A percentile compares a stretch with the other conserved stretches of the same genome.
Evolutionary conservation across 2,329 filamentous ascomycete species (phyloP).

Genomic region (Aspergillus ibericus): DNA sequence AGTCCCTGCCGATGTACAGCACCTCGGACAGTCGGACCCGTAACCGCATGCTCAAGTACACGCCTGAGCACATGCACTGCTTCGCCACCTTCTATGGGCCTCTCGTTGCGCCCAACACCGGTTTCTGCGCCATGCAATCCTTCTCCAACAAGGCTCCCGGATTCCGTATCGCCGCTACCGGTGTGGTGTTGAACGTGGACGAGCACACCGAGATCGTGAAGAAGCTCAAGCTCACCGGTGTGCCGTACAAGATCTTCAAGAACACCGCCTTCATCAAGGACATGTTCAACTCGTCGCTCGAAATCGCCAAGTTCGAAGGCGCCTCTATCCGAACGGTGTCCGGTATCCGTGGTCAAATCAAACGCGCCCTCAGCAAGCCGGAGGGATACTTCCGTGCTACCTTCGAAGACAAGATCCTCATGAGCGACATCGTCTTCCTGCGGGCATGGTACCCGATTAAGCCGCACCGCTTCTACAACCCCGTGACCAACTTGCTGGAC

Average conservation of each 20-base stretch:
- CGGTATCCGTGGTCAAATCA: constrained; percentile 94
- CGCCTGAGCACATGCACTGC: constrained; percentile 98
- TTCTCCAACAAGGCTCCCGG: constrained; percentile 81
- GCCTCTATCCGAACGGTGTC: constrained; percentile 95
- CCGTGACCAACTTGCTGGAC: constrained; percentile 86
- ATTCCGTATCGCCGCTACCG: constrained; percentile 92
- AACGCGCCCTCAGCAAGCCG: constrained; percentile 86
- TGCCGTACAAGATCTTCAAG: constrained; percentile 97
- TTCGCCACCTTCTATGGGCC: constrained; percentile 95
- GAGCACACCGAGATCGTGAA: constrained; percentile 98
- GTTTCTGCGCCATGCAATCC: constrained; percentile 90
- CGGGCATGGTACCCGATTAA: constrained; percentile 96
- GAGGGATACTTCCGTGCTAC: constrained; percentile 96
- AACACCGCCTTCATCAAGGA: constrained; percentile 98
- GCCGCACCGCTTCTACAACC: constrained; percentile 95
- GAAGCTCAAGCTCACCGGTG: constrained; percentile 94
- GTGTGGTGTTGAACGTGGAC: constrained; percentile 90
- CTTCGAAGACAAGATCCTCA: constrained; percentile 97
- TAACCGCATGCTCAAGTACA: constrained; percentile 98
- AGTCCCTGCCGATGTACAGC: constrained; percentile 88
- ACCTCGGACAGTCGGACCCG: constrained; percentile 90
- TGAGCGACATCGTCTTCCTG: constrained; percentile 94
- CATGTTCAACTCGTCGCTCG: constrained; percentile 91
- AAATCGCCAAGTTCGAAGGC: constrained; percentile 98
- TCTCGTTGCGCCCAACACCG: constrained; percentile 90